phyloP scores from a whole-genome alignment of 1,139 yeast species.

The Blastobotrys buckinghamii region DNA sequence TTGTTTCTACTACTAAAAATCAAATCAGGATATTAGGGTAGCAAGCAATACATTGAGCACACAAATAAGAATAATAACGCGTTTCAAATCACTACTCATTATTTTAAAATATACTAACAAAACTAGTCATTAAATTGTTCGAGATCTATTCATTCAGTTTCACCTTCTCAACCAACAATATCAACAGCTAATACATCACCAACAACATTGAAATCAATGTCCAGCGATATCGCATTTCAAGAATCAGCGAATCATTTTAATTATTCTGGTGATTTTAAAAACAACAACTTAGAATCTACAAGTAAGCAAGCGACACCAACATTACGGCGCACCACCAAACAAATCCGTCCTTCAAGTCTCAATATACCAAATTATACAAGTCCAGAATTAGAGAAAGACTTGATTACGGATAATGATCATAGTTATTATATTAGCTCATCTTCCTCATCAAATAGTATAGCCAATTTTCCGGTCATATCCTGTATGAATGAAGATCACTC shows the following conservation, averaged over 20 bases:
- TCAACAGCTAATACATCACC: background rate
- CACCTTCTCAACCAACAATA: background rate
- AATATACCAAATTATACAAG: background rate
- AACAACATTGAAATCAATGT: background rate
- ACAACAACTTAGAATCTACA: background rate
- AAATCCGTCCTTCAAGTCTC: constrained; percentile 1
- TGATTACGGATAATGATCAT: background rate
- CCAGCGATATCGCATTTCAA: background rate
- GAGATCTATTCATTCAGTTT: background rate
- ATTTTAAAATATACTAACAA: too few relatives aligned
- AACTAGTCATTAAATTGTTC: background rate
- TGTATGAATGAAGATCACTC: background rate
- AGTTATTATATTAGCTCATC: background rate
- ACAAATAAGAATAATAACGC: too few relatives aligned
- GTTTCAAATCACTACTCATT: too few relatives aligned
- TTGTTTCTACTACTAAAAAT: too few relatives aligned
- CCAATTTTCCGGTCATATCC: constrained; percentile 1
- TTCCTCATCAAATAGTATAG: background rate
- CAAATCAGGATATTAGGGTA: too few relatives aligned
- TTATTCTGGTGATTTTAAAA: background rate
- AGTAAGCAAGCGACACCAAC: background rate
- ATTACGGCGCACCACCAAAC: background rate
- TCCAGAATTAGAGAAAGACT: background rate
- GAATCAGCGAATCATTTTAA: background rate
- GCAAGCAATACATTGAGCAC: too few relatives aligned